phyloP scores from a whole-genome alignment of 2,329 filamentous ascomycete genomes.

The Stagonosporopsis chrysanthemi region DNA sequence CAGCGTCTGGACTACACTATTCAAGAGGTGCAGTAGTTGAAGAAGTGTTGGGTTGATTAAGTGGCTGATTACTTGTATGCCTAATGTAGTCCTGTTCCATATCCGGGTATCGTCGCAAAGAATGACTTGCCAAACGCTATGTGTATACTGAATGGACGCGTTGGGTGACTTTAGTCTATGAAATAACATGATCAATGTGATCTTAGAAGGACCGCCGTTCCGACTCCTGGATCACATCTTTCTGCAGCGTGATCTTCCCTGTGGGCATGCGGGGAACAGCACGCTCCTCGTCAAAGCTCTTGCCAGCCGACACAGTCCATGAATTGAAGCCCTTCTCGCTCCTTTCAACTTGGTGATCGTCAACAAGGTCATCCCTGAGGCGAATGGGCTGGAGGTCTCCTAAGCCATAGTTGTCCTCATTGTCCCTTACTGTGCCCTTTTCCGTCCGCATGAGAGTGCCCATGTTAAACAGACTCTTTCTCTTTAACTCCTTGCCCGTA shows the following conservation, averaged over 20 bases:
- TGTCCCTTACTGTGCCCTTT: conserved; percentile 23
- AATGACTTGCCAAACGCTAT: conserved; percentile 5
- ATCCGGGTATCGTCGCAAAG: conserved; percentile 15
- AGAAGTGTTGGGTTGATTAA: background rate
- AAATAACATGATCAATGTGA: background rate
- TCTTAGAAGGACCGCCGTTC: conserved; percentile 20
- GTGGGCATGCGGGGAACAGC: conserved; percentile 1
- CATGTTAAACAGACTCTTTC: conserved; percentile 33
- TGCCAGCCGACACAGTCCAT: conserved; percentile 41
- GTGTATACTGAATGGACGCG: background rate
- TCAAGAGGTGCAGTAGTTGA: too few species aligned
- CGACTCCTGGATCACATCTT: conserved; percentile 32
- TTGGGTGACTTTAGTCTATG: background rate
- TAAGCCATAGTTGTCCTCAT: conserved; percentile 35
- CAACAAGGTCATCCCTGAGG: conserved; percentile 38
- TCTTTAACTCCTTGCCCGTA: conserved; percentile 25
- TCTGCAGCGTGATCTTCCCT: conserved; percentile 39
- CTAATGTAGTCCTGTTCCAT: conserved; percentile 10
- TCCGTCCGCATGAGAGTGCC: conserved; percentile 36
- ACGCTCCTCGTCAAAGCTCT: conserved; percentile 37
- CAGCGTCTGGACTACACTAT: background rate
- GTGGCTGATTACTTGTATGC: conserved; percentile 6
- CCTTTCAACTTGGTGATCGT: conserved; percentile 26
- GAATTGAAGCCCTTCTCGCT: conserved; percentile 35
- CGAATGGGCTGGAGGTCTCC: conserved; percentile 34